phyloP scores from a whole-genome alignment of 192 early-diverging fungal genomes.

The Ambispora gerdemannii region DNA sequence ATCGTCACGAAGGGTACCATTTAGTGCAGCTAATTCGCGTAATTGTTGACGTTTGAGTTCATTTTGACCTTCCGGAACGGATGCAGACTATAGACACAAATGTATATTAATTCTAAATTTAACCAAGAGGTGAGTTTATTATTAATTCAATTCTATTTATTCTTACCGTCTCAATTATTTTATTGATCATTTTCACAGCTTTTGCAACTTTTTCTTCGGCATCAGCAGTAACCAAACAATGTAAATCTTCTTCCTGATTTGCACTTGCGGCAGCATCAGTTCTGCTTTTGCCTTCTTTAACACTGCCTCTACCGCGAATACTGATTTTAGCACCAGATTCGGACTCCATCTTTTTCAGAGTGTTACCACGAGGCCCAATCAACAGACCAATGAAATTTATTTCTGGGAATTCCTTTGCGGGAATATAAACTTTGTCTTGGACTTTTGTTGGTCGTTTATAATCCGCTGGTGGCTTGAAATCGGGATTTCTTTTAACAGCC shows the following conservation, averaged over 20 bases:
- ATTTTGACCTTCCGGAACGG: conserved; percentile 93
- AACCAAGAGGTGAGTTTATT: not conserved
- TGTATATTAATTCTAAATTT: too few species aligned
- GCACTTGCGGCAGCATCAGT: conserved; percentile 48
- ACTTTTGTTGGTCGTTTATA: conserved; percentile 80
- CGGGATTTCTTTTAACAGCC: conserved; percentile 69
- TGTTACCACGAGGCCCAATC: conserved; percentile 95
- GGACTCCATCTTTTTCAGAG: conserved; percentile 91
- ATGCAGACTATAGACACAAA: conserved; percentile 61
- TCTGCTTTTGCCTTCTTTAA: conserved; percentile 88
- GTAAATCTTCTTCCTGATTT: conserved; percentile 77
- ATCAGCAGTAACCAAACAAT: conserved; percentile 89
- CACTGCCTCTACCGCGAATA: conserved; percentile 92
- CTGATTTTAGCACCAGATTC: conserved; percentile 94
- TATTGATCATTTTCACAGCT: conserved; percentile 81
- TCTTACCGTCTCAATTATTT: conserved; percentile 89
- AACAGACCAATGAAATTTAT: conserved; percentile 98
- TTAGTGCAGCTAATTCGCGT: conserved; percentile 89
- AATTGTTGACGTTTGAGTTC: conserved; percentile 93
- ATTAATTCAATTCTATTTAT: not conserved
- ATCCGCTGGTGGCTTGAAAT: conserved; percentile 87
- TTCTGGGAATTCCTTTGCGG: conserved; percentile 91
- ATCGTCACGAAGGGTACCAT: conserved; percentile 95
- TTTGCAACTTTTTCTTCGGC: conserved; percentile 82
- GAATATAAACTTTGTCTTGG: conserved; percentile 94